Evolutionary conservation across 2,329 filamentous ascomycete genomes (phyloP).

Genomic region (Verticillium longisporum): DNA sequence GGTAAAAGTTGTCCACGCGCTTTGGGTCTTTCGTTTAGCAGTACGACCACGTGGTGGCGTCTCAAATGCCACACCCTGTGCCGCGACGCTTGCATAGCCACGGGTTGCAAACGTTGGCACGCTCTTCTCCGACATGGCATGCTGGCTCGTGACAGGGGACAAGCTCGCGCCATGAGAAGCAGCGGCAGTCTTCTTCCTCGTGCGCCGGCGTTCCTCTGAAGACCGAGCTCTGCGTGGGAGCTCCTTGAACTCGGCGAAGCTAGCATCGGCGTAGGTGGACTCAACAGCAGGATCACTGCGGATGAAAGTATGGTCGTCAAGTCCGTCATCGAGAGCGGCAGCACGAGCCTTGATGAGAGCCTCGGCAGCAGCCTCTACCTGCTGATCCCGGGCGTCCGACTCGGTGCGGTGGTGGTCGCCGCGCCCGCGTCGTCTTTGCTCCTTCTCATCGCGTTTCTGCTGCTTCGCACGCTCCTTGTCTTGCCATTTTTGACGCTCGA

Average conservation of each 20-base stretch:
- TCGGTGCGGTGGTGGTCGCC: neutral
- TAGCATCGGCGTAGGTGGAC: conserved; percentile 1
- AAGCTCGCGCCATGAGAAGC: neutral
- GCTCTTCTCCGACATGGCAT: no score
- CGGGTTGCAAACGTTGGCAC: no score
- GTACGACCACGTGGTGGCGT: no score
- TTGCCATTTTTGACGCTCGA: conserved; percentile 56
- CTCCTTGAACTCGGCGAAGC: neutral
- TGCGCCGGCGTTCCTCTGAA: neutral
- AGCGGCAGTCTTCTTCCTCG: neutral
- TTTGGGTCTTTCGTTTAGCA: no score
- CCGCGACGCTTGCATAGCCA: no score
- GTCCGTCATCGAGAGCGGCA: conserved; percentile 14
- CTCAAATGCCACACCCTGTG: no score
- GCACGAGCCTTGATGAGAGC: conserved; percentile 14
- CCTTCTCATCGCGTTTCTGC: conserved; percentile 54
- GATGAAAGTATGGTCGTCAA: neutral
- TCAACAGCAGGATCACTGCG: conserved; percentile 15
- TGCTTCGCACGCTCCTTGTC: conserved; percentile 55
- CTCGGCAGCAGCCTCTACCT: conserved; percentile 40
- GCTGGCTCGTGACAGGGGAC: conserved; percentile 15
- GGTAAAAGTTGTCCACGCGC: conserved; percentile 56
- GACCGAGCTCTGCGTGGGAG: neutral
- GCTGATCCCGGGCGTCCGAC: conserved; percentile 49
- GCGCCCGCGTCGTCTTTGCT: conserved; percentile 51